Base-by-base conservation (phyloP, 2,329 filamentous ascomycete species). In the Didymella lethalis region DNA sequence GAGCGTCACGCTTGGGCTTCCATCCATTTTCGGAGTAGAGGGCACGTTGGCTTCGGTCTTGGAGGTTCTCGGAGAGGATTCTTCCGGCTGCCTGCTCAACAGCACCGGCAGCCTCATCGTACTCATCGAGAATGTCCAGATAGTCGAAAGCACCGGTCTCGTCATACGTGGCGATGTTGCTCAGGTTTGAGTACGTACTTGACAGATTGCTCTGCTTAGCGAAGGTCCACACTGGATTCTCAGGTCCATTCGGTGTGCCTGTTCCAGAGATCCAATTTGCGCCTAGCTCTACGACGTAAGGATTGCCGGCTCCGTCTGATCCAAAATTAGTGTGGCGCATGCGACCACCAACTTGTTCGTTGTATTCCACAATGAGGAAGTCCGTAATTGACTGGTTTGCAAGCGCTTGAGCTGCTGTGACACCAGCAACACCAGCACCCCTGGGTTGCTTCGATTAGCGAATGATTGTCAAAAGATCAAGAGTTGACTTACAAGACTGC, bases 301-400 rank as follows among this genome's bases (percentile, higher is more conserved):
- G 82, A 0, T 81, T 77, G 0, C 85, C 85, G 34, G 84, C 77
- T 0, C 74, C 34, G 25, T 81, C 77, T 16, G 79, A 75, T 4
- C 87, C 87, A 65, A 90, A 89, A 0, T 79, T 77, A 0, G 81
- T 81, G 59, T 89, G 83, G n/a, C 76, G 76, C 38, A 88, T 82
- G 6, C 88, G 83, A 1, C 88, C 88, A 1, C 88, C 88, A 57
- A 90, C 83, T 12, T 83, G 80, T 58, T 83, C 79, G 12, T 87
- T 86, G 59, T 86, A 85, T 60, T 90, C 88, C 2, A 90, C 73
- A 46, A 90, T 86, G 7, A 90, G 52, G 58, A 90, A 90, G 59
- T 90, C 87, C 0, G 80, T 76, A 6, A 90, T 77, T 0, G 86
- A 88, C 2, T 82, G 81, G 53, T 90, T 88, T 4, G 80, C 75